phyloP scores from a whole-genome alignment of 2,329 filamentous ascomycete species.

The Hypoxylon sp. region DNA sequence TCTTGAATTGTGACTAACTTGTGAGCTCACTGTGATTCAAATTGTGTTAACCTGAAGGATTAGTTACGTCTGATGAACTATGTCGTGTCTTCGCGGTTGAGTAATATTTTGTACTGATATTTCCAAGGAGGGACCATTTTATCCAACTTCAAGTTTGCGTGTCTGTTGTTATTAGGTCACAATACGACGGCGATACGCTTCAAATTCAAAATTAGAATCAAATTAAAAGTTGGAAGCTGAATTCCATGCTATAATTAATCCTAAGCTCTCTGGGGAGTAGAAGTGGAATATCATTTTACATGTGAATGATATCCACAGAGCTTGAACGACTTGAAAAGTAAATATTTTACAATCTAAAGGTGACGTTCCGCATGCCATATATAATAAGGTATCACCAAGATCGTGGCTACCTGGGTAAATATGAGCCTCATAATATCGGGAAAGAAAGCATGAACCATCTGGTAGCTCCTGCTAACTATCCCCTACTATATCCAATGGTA shows the following conservation, averaged over 20 bases:
- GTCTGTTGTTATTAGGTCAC: not conserved
- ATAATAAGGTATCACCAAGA: no score
- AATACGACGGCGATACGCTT: no score
- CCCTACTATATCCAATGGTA: no score
- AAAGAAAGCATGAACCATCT: not conserved
- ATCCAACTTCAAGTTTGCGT: not conserved
- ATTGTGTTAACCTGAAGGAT: not conserved
- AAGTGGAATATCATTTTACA: no score
- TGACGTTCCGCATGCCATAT: no score
- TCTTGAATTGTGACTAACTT: not conserved
- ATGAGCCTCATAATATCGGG: not conserved
- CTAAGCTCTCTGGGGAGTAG: no score
- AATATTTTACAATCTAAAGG: no score
- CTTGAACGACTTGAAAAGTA: no score
- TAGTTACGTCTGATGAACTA: not conserved
- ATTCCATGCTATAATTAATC: no score
- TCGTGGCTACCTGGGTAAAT: not conserved
- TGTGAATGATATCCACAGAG: no score
- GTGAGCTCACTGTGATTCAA: not conserved
- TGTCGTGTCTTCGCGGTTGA: not conserved
- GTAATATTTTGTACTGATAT: not conserved
- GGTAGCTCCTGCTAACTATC: not conserved
- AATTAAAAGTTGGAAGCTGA: no score
- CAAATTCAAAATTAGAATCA: no score
- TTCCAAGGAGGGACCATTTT: not conserved